Evolutionary conservation across 139 green algal species (phyloP).

Genomic region (Chlorella sp.): DNA sequence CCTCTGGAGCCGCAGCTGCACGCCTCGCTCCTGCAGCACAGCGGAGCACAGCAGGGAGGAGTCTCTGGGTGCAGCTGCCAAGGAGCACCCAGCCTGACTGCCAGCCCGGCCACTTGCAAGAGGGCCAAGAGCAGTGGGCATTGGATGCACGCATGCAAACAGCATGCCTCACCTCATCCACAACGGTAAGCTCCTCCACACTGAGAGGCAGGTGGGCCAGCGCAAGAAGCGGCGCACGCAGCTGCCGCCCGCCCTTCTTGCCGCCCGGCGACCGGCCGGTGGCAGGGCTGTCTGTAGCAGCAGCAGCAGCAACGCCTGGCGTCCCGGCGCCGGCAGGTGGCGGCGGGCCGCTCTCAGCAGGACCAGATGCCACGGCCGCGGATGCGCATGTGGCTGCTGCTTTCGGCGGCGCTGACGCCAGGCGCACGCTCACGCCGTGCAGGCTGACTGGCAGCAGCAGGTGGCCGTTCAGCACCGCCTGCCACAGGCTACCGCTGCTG

Average conservation of each 20-base stretch:
- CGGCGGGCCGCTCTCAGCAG: neutral
- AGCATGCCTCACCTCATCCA: slow-evolving; percentile 24
- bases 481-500: slow-evolving; percentile 6
- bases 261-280: neutral
- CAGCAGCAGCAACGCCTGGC: neutral
- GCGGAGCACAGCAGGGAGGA: neutral
- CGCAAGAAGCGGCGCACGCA: neutral
- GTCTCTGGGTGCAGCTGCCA: no score
- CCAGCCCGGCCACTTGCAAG: no score
- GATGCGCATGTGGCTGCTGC: neutral
- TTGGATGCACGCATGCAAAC: neutral
- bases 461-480: slow-evolving; percentile 16
- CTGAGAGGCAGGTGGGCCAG: slow-evolving; percentile 13
- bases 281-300: neutral
- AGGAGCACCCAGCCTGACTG: no score
- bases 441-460: slow-evolving; percentile 23
- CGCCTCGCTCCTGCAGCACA: slow-evolving; percentile 2
- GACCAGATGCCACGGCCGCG: neutral
- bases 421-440: neutral
- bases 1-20: neutral
- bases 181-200: neutral
- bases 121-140: no score
- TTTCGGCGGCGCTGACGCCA: neutral
- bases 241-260: neutral
- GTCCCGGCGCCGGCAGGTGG: neutral